Conservation (phyloP, 805 yeast genomes). For the Metschnikowia similis region DNA sequence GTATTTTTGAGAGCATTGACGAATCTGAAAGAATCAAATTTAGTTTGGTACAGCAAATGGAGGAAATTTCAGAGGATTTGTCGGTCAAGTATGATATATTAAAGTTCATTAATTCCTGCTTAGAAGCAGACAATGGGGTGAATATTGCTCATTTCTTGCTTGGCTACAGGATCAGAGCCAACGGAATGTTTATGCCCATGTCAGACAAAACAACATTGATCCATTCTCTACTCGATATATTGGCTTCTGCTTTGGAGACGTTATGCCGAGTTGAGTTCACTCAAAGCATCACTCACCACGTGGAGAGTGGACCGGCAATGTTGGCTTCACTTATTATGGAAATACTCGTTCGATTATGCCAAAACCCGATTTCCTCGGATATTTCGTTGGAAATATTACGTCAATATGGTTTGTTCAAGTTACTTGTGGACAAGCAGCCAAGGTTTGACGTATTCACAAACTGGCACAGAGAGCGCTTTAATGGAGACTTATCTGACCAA, state of each 20-base stretch:
- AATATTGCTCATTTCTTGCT: conserved; percentile 70
- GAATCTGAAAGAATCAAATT: conserved; percentile 72
- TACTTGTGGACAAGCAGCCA: conserved; percentile 49
- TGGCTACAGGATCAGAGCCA: conserved; percentile 57
- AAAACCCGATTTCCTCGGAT: conserved; percentile 50
- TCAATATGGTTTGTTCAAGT: conserved; percentile 45
- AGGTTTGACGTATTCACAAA: conserved; percentile 49
- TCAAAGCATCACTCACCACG: conserved; percentile 28
- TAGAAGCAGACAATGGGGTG: conserved; percentile 41
- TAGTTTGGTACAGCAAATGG: conserved; percentile 63
- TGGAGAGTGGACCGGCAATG: conserved; percentile 53
- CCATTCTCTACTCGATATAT: conserved; percentile 45
- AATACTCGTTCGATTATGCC: conserved; percentile 57
- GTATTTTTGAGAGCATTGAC: conserved; percentile 69
- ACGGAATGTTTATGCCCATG: conserved; percentile 45
- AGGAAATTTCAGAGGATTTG: conserved; percentile 33
- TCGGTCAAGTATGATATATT: conserved; percentile 55
- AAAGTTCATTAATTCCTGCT: conserved; percentile 49
- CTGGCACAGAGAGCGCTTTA: conserved; percentile 50
- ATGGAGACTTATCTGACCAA: conserved; percentile 32
- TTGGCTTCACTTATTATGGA: conserved; percentile 58
- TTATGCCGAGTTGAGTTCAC: conserved; percentile 35
- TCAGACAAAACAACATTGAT: conserved; percentile 53
- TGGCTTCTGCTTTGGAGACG: conserved; percentile 45
- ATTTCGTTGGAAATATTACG: conserved; percentile 52